These are phyloP conservation scores for Hortaea werneckii DNA, from an alignment of 2,329 filamentous ascomycete genomes.

Conservation along the genomic window DNA sequence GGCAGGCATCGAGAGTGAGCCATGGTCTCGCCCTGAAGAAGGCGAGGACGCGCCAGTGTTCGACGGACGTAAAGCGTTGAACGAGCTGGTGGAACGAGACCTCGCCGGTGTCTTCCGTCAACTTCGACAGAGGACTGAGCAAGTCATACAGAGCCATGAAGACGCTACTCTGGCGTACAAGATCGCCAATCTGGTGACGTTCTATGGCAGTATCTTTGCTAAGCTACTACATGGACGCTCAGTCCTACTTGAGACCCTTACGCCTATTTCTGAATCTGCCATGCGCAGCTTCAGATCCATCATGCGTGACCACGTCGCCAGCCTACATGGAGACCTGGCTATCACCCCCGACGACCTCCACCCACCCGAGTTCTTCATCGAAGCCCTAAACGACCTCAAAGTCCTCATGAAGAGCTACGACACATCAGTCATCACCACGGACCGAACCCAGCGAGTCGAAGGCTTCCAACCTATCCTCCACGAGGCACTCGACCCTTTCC, in stretches of 20 bases:
- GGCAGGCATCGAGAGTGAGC: conserved; percentile 68
- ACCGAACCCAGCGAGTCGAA: conserved; percentile 45
- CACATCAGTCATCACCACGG: conserved; percentile 56
- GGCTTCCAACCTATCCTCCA: conserved; percentile 66
- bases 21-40: conserved; percentile 56
- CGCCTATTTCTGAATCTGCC: conserved; percentile 62
- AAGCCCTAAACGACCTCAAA: conserved; percentile 67
- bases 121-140: conserved; percentile 81
- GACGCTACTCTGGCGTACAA: conserved; percentile 83
- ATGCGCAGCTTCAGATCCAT: conserved; percentile 72
- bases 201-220: conserved; percentile 78
- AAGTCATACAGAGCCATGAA: conserved; percentile 86
- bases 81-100: conserved; percentile 78
- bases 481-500: conserved; percentile 77
- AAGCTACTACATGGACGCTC: conserved; percentile 65
- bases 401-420: conserved; percentile 80
- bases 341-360: conserved; percentile 62
- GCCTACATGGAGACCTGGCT: conserved; percentile 62
- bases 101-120: conserved; percentile 70
- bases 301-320: conserved; percentile 68
- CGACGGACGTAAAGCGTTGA: conserved; percentile 71
- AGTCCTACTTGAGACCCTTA: conserved; percentile 58
- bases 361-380: conserved; percentile 68
- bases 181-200: conserved; percentile 76
- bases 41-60: conserved; percentile 51